A percentile compares a stretch with the other conserved stretches of the same genome.
phyloP scores from a whole-genome alignment of 2,329 filamentous ascomycete genomes.

The Cercospora sp. region DNA sequence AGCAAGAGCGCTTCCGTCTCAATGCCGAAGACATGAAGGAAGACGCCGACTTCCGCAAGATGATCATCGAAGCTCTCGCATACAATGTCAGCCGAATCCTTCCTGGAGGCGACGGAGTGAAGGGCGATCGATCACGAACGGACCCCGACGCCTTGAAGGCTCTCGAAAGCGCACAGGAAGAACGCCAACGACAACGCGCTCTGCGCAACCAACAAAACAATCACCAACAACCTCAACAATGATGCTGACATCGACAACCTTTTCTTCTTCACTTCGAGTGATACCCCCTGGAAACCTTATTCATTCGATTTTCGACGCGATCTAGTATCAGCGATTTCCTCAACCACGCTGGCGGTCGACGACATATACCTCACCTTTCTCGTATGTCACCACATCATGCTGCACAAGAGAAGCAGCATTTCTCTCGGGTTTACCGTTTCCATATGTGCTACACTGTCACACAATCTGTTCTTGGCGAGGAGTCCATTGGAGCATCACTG shows the following conservation, averaged over 20 bases:
- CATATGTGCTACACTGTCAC: conserved; percentile 9
- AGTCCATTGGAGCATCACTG: conserved; percentile 17
- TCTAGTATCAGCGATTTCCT: conserved; percentile 30
- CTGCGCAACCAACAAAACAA: conserved; percentile 40
- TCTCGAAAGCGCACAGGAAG: conserved; percentile 47
- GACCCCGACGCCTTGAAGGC: conserved; percentile 52
- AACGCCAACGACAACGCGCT: conserved; percentile 28
- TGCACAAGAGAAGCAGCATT: conserved; percentile 1
- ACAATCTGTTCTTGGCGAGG: conserved; percentile 18
- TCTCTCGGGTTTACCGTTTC: conserved; percentile 6
- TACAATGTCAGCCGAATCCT: conserved; percentile 70
- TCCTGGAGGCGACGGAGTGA: conserved; percentile 46
- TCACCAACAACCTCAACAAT: conserved; percentile 30
- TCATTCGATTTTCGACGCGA: conserved; percentile 24
- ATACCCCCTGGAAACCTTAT: conserved; percentile 2
- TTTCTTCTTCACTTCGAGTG: conserved; percentile 12
- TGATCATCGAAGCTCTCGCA: conserved; percentile 72
- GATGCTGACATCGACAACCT: conserved; percentile 3
- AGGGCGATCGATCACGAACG: conserved; percentile 33
- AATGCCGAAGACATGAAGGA: conserved; percentile 79
- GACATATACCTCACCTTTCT: conserved; percentile 16
- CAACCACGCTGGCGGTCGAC: conserved; percentile 9
- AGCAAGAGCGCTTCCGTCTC: conserved; percentile 78
- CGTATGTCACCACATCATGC: conserved; percentile 17
- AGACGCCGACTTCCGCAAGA: conserved; percentile 71